phyloP scores from a whole-genome alignment of 495 filamentous ascomycete genomes.

The Daldinia decipiens region DNA sequence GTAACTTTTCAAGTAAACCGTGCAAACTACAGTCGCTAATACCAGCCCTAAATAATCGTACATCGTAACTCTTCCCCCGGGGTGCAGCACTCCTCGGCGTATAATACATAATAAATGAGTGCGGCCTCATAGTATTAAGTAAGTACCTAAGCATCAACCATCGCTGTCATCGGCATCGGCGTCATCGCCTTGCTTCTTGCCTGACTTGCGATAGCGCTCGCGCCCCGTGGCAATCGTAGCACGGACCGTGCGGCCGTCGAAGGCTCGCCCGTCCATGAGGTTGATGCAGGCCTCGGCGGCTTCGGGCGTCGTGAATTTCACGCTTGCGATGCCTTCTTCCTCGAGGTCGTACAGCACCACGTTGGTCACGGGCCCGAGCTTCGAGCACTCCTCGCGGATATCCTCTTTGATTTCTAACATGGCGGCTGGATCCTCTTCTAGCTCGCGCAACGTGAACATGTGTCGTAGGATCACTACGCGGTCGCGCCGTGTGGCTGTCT shows the following conservation, averaged over 20 bases:
- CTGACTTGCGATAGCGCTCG: constrained; percentile 80
- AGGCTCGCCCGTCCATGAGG: constrained; percentile 83
- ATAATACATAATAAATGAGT: constrained; percentile 23
- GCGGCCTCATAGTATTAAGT: background rate
- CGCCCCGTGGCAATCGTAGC: constrained; percentile 80
- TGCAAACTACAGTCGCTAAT: background rate
- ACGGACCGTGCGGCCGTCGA: constrained; percentile 75
- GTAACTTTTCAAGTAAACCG: too few species aligned
- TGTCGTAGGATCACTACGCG: constrained; percentile 89
- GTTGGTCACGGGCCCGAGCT: constrained; percentile 88
- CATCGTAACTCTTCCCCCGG: constrained; percentile 18
- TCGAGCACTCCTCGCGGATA: constrained; percentile 87
- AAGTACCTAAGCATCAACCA: constrained; percentile 39
- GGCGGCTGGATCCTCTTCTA: constrained; percentile 84
- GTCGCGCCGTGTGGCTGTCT: constrained; percentile 71
- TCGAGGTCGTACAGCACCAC: constrained; percentile 91
- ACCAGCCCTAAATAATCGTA: constrained; percentile 23
- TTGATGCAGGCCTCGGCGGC: constrained; percentile 78
- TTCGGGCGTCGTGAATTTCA: constrained; percentile 75
- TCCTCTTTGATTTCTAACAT: constrained; percentile 94
- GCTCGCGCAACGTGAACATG: constrained; percentile 90
- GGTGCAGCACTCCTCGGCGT: background rate
- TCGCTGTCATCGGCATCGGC: constrained; percentile 55
- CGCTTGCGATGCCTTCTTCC: constrained; percentile 84
- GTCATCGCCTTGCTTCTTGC: constrained; percentile 56